phyloP scores from a whole-genome alignment of 148 eudicot species.

The Dianthus caryophyllus region DNA sequence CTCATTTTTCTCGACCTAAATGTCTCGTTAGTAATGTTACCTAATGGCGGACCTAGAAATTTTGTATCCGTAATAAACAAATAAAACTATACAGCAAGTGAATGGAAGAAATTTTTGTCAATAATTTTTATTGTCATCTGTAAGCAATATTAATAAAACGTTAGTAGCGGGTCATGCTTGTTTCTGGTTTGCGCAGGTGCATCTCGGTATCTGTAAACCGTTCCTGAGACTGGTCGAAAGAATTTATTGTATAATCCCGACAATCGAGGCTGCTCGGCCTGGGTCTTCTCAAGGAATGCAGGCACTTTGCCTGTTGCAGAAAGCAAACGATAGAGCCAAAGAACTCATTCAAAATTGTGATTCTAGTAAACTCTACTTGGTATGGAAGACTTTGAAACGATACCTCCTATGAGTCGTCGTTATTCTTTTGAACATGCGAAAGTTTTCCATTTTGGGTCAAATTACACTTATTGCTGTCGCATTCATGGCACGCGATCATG shows the following conservation, averaged over 20 bases:
- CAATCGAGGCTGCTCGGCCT: constrained; percentile 76
- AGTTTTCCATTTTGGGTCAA: not conserved
- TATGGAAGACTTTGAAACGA: constrained; percentile 26
- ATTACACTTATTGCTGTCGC: not conserved
- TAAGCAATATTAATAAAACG: not conserved
- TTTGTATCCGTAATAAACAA: not conserved
- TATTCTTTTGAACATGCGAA: not conserved
- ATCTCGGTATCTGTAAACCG: constrained; percentile 61
- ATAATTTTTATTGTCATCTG: not conserved
- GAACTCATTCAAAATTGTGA: constrained; percentile 51
- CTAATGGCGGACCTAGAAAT: not conserved
- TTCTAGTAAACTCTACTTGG: constrained; percentile 85
- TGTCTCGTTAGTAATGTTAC: not conserved
- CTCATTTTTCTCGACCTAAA: not conserved
- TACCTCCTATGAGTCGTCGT: not conserved
- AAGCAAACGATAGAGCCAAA: constrained; percentile 53
- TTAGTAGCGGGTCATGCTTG: not conserved
- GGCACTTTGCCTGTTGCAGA: constrained; percentile 57
- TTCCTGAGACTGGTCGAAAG: constrained; percentile 42
- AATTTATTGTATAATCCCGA: constrained; percentile 47
- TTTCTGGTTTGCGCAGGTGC: constrained; percentile 48
- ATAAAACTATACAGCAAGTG: not conserved
- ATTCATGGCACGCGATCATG: not conserved
- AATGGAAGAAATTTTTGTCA: not conserved
- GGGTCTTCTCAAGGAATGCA: constrained; percentile 65